Conservation (phyloP, 1,284 basidiomycete species). For the Stygiomarasmius scandens region DNA sequence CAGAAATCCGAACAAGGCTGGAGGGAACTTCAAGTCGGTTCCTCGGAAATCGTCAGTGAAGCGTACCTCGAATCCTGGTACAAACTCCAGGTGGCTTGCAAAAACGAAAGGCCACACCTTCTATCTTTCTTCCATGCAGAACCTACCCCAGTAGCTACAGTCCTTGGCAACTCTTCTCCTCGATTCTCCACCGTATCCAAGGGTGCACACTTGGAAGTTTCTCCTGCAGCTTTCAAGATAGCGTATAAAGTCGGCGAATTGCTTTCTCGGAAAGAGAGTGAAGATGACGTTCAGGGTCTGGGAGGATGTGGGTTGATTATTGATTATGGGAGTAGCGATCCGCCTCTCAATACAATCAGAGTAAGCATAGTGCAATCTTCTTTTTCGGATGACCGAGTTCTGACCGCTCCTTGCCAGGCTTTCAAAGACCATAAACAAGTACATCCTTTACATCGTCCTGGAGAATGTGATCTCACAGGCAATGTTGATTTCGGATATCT, state of each 20-base stretch:
- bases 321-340: conserved; percentile 86
- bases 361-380: conserved; percentile 46
- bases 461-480: conserved; percentile 89
- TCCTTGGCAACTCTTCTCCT: conserved; percentile 71
- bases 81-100: conserved; percentile 8
- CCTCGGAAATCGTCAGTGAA: conserved; percentile 12
- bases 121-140: conserved; percentile 69
- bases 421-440: conserved; percentile 89
- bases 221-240: conserved; percentile 68
- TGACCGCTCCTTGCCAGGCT: conserved; percentile 53
- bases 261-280: conserved; percentile 33
- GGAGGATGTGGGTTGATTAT: conserved; percentile 81
- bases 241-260: conserved; percentile 71
- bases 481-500: conserved; percentile 96
- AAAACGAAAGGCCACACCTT: conserved; percentile 43
- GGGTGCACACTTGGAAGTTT: conserved; percentile 80
- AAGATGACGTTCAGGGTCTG: conserved; percentile 34
- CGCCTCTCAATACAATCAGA: conserved; percentile 79
- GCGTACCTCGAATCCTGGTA: conserved; percentile 1
- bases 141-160: conserved; percentile 64
- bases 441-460: conserved; percentile 84
- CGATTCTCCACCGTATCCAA: conserved; percentile 69
- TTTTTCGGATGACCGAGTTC: not conserved
- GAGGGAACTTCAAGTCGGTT: conserved; percentile 81
- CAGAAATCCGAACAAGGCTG: conserved; percentile 83